Conservation (phyloP, 2,329 filamentous ascomycete genomes). For the Cladophialophora carrionii region DNA sequence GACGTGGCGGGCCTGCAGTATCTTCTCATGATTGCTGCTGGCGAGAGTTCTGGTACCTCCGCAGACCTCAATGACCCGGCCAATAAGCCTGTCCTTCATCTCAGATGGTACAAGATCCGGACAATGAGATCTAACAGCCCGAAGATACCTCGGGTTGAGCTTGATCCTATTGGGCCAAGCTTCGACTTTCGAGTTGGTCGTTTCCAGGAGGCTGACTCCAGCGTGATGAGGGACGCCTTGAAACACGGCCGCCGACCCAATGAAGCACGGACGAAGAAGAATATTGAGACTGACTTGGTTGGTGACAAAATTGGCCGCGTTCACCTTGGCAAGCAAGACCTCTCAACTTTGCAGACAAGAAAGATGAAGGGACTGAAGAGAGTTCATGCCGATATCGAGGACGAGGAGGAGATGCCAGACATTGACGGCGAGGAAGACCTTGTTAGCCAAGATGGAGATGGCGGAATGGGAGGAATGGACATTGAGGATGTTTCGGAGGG, state of each 20-base stretch:
- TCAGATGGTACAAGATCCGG: constrained; percentile 82
- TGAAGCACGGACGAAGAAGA: constrained; percentile 80
- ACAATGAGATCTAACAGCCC: constrained; percentile 81
- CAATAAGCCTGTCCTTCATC: constrained; percentile 54
- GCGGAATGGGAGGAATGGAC: constrained; percentile 38
- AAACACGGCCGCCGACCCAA: constrained; percentile 73
- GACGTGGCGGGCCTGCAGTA: constrained; percentile 96
- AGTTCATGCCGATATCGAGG: constrained; percentile 65
- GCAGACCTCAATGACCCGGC: constrained; percentile 41
- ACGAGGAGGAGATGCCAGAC: constrained; percentile 44
- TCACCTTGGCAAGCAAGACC: constrained; percentile 87
- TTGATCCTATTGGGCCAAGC: constrained; percentile 92
- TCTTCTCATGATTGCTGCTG: constrained; percentile 77
- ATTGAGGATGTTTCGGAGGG: constrained; percentile 47
- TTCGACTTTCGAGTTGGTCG: constrained; percentile 90
- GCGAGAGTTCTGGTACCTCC: constrained; percentile 57
- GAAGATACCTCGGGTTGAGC: constrained; percentile 83
- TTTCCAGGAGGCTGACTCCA: constrained; percentile 74
- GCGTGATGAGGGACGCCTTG: constrained; percentile 85
- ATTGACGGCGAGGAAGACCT: constrained; percentile 35
- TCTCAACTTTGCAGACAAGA: constrained; percentile 83
- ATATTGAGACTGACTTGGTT: constrained; percentile 85
- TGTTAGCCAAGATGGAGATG: constrained; percentile 36
- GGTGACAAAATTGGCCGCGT: constrained; percentile 96
- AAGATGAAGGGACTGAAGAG: constrained; percentile 99